These are phyloP conservation scores for Berkeleyomyces rouxiae DNA, from an alignment of 2,329 filamentous ascomycete genomes.

Conservation along the genomic window DNA sequence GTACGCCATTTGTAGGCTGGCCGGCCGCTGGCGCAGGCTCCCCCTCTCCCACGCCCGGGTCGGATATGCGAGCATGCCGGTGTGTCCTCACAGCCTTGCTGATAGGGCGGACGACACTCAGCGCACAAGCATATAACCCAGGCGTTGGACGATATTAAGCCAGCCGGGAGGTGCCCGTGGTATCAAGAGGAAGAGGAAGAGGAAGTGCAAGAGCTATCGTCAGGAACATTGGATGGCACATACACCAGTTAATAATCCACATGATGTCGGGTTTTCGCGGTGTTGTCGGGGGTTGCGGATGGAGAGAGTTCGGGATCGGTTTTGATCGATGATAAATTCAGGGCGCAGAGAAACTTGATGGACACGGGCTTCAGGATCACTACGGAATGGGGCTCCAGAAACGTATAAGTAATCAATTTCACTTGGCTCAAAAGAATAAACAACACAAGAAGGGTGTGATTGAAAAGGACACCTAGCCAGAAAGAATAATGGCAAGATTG, in stretches of 20 bases:
- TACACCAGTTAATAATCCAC: conserved; percentile 97
- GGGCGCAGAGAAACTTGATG: neutral
- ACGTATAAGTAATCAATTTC: conserved; percentile 3
- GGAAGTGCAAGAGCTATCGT: neutral
- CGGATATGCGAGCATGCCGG: neutral
- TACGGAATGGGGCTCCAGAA: neutral
- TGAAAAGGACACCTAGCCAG: neutral
- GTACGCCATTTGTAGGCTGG: neutral
- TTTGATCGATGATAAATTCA: conserved; percentile 13
- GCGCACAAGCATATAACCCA: neutral
- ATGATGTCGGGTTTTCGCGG: conserved; percentile 32
- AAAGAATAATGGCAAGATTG: neutral
- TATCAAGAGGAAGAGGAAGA: neutral
- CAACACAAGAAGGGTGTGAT: neutral
- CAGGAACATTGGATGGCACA: conserved; percentile 21
- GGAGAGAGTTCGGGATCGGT: conserved; percentile 12
- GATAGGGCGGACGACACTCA: neutral
- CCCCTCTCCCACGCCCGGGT: neutral
- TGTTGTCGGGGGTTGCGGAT: conserved; percentile 4
- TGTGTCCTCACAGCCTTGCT: neutral
- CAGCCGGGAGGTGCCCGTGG: neutral
- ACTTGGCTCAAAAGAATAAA: neutral
- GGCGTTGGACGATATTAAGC: no score
- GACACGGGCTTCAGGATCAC: neutral
- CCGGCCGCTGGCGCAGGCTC: neutral